Base-by-base conservation (phyloP, 148 eudicot species). In the Agrostemma githago region DNA sequence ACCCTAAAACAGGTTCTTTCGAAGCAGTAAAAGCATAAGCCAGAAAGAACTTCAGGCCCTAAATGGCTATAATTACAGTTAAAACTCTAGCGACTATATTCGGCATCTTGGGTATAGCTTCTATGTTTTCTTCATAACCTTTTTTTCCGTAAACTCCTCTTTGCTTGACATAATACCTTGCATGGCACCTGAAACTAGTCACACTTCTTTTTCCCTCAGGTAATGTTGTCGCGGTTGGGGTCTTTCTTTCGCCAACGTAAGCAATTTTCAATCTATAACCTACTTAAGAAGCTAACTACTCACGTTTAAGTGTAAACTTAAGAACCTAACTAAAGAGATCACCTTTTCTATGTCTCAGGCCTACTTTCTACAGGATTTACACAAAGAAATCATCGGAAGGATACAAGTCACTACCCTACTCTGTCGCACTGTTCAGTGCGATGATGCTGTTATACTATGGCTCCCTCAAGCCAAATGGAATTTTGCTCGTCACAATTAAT, bases 381-480 rank as follows among this genome's bases (percentile, higher is more conserved):
- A 82, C 74, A 75, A 83, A 71, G 59, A 85, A 82, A 84, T 81
- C 88, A 70, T 86, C 92, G 15, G 88, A 85, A 58, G 92, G 90
- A 56, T 89, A 74, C 69, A 86, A 89, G 64, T 73, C 90, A 54
- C 72, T 89, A 75, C 92, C 92, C 17, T 89, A 89, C 73, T 76
- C 76, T 16, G 88, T 89, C 56, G 90, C 84, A 26, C 81, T 89
- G 16, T 89, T 89, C 75, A 89, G 92, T 77, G 89, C 92, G 15
- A 72, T 76, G 68, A 67, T 89, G 72, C 68, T 83, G 57, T 62
- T 89, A 76, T 89, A 89, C 66, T 89, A 89, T 69, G 92, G 85
- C n/a, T 78, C 78, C 41, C 84, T 89, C 56, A 89, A 86, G 81
- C 76, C 84, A 34, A 71, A 79, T 79, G 92, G 84, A 58, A 58